Conservation (phyloP, 768 basidiomycete species). For the Kwoniella botswanensis region DNA sequence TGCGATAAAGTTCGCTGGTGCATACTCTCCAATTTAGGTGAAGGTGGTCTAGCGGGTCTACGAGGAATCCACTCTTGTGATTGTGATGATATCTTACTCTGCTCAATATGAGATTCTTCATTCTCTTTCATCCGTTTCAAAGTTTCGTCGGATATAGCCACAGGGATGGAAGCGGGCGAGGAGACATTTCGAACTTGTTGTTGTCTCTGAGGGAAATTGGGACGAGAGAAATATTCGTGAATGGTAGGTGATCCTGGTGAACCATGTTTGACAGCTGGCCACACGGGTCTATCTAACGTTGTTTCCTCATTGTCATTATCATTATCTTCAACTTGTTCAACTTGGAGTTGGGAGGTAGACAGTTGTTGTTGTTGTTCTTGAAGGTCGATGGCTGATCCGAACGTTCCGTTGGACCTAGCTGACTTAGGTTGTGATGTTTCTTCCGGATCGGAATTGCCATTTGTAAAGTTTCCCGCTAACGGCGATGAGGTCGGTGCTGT, state of each 20-base stretch:
- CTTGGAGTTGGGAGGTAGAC: neutral
- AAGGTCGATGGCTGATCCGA: neutral
- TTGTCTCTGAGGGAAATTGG: slow-evolving; percentile 2
- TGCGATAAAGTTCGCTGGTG: slow-evolving; percentile 26
- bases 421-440: slow-evolving; percentile 8
- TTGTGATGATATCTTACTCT: neutral
- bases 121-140: slow-evolving; percentile 44
- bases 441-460: neutral
- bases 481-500: slow-evolving; percentile 24
- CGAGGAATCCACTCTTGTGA: slow-evolving; percentile 46
- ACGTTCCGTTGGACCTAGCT: slow-evolving; percentile 7
- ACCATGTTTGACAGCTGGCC: slow-evolving; percentile 22
- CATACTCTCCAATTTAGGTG: slow-evolving; percentile 34
- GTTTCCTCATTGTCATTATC: neutral
- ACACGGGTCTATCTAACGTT: slow-evolving; percentile 3
- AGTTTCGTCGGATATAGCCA: slow-evolving; percentile 46
- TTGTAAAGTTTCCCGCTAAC: slow-evolving; percentile 13
- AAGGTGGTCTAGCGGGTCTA: slow-evolving; percentile 49
- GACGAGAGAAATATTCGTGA: slow-evolving; percentile 21
- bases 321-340: neutral
- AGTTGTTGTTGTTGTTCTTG: neutral
- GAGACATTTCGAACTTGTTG: slow-evolving; percentile 17
- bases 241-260: slow-evolving; percentile 24
- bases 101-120: neutral
- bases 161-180: slow-evolving; percentile 33